Evolutionary conservation across 1,284 basidiomycete genomes (phyloP).

Genomic region (Boletus smithii): DNA sequence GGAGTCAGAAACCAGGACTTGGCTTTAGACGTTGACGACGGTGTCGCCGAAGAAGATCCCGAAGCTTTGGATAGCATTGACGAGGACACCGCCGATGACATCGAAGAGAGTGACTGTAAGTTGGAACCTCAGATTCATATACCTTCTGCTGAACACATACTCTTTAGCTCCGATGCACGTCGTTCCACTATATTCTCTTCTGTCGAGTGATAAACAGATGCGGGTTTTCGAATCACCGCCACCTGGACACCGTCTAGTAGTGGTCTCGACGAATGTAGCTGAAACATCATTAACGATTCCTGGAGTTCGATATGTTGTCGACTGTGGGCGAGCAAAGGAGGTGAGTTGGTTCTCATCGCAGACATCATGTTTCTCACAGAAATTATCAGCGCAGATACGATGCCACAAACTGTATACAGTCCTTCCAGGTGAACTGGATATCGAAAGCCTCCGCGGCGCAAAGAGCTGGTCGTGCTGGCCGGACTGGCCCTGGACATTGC

Average conservation of each 20-base stretch:
- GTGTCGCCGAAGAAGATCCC: conserved; percentile 44
- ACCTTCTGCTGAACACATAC: conserved; percentile 1
- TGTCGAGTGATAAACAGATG: conserved; percentile 95
- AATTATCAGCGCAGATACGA: conserved; percentile 88
- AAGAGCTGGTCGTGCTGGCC: conserved; percentile 91
- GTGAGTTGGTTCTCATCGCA: conserved; percentile 38
- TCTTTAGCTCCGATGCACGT: conserved; percentile 75
- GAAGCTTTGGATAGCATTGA: conserved; percentile 51
- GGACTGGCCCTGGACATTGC: conserved; percentile 91
- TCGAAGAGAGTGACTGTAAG: conserved; percentile 62
- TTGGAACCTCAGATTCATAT: conserved; percentile 8
- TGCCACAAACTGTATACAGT: conserved; percentile 92
- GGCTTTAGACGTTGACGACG: conserved; percentile 58
- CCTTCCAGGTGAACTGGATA: conserved; percentile 93
- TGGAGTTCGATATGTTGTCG: conserved; percentile 96
- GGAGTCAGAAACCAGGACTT: conserved; percentile 46
- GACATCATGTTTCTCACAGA: conserved; percentile 3
- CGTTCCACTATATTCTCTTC: conserved; percentile 94
- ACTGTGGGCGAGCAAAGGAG: conserved; percentile 96
- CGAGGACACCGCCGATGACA: conserved; percentile 53
- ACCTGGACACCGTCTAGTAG: conserved; percentile 84
- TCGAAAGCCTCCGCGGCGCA: conserved; percentile 96
- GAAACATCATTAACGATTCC: conserved; percentile 98
- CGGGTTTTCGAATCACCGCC: conserved; percentile 91
- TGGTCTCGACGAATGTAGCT: conserved; percentile 97